A percentile compares a stretch with the other conserved stretches of the same genome.
Conservation (phyloP, 2,329 filamentous ascomycete species). For the Peltaster fructicola region DNA sequence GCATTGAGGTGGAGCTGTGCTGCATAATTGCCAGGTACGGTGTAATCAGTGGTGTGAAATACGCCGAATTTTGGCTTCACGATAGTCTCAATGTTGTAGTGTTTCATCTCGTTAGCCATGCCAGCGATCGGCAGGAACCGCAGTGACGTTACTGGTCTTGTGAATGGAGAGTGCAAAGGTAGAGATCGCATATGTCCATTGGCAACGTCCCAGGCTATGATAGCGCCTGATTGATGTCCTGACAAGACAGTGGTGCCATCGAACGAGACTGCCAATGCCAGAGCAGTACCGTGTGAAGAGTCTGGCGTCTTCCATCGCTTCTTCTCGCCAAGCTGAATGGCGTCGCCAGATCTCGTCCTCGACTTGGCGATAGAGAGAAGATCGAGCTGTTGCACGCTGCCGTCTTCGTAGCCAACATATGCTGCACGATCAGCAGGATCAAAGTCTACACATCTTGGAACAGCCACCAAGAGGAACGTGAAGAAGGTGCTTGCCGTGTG, state of each 20-base stretch:
- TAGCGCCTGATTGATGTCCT: conserved; percentile 62
- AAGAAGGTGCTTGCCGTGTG: conserved; percentile 57
- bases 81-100: conserved; percentile 40
- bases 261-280: conserved; percentile 58
- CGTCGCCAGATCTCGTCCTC: conserved; percentile 5
- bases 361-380: conserved; percentile 33
- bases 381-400: conserved; percentile 63
- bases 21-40: conserved; percentile 40
- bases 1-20: conserved; percentile 11
- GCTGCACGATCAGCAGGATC: conserved; percentile 73
- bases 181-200: conserved; percentile 50
- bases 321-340: conserved; percentile 8
- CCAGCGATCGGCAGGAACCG: conserved; percentile 48
- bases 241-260: conserved; percentile 67
- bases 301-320: conserved; percentile 15
- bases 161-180: conserved; percentile 44
- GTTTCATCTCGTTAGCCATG: conserved; percentile 21
- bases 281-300: conserved; percentile 43
- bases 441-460: conserved; percentile 53
- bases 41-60: conserved; percentile 18
- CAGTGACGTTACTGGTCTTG: conserved; percentile 69
- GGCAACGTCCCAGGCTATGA: conserved; percentile 65
- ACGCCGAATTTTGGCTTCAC: conserved; percentile 64
- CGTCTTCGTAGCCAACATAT: conserved; percentile 65
- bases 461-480: conserved; percentile 62